A percentile compares a stretch with the other conserved stretches of the same genome.
Conservation (phyloP, 2,329 filamentous ascomycete genomes). For the Grosmannia serpens region DNA sequence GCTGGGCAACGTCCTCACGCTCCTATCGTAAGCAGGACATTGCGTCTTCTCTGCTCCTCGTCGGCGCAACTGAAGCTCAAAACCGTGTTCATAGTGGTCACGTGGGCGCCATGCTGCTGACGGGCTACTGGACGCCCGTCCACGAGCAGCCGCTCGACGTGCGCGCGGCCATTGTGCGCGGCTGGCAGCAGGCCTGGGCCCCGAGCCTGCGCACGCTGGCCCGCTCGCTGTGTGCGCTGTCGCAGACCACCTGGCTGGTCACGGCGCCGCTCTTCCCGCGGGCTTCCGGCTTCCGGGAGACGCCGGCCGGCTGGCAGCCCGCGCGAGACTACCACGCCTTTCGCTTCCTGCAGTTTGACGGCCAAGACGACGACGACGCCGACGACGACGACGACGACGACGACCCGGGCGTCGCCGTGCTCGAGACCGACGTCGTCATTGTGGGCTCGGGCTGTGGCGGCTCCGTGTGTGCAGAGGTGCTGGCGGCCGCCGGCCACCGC, state of each 20-base stretch:
- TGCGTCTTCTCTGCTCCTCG: background rate
- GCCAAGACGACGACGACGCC: slow-evolving; percentile 13
- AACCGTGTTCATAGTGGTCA: slow-evolving; percentile 18
- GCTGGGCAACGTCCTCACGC: slow-evolving; percentile 26
- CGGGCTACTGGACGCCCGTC: slow-evolving; percentile 53
- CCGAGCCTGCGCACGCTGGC: slow-evolving; percentile 41
- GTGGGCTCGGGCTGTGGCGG: slow-evolving; percentile 83
- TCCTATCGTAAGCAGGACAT: slow-evolving; percentile 30
- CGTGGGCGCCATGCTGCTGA: slow-evolving; percentile 51
- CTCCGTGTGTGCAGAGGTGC: slow-evolving; percentile 66
- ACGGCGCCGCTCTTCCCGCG: slow-evolving; percentile 42
- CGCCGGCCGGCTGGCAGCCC: slow-evolving; percentile 38
- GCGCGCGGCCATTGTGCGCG: slow-evolving; percentile 49
- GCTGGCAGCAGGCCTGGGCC: slow-evolving; percentile 50
- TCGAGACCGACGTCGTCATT: slow-evolving; percentile 74
- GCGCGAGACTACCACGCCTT: slow-evolving; percentile 40
- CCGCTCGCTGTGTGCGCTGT: slow-evolving; percentile 42
- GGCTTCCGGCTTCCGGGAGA: slow-evolving; percentile 46
- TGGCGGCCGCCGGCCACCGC: slow-evolving; percentile 61
- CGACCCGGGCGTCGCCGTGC: slow-evolving; percentile 40
- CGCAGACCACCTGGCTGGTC: slow-evolving; percentile 42
- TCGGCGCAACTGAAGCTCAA: background rate
- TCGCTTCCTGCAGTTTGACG: slow-evolving; percentile 47
- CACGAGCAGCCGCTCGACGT: slow-evolving; percentile 47
- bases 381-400: background rate